These are phyloP conservation scores for Hemisphaericaspora xylanilytica DNA, from an alignment of 1,139 yeast genomes.

Conservation along the genomic window DNA sequence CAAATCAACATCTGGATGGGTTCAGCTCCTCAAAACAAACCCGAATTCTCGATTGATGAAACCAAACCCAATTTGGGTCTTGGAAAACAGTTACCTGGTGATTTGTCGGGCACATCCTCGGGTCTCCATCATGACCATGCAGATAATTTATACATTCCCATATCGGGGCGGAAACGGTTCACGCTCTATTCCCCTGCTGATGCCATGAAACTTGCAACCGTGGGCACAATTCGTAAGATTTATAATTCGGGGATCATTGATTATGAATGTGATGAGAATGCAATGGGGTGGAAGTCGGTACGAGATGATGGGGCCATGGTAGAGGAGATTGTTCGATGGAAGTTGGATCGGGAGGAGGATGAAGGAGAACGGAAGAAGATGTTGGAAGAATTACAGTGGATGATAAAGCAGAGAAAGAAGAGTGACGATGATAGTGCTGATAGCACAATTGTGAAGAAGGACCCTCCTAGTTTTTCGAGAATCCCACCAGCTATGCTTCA, in stretches of 20 bases:
- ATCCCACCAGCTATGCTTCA: conserved; percentile 65
- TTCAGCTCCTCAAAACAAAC: too few relatives aligned
- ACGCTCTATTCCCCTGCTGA: conserved; percentile 63
- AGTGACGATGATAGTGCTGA: conserved; percentile 9
- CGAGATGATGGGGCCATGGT: conserved; percentile 62
- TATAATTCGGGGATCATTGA: conserved; percentile 66
- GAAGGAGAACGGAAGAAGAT: conserved; percentile 13
- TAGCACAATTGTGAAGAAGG: conserved; percentile 17
- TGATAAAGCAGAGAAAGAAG: conserved; percentile 14
- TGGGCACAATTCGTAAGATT: conserved; percentile 52
- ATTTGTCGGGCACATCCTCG: conserved; percentile 52
- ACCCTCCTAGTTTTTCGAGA: conserved; percentile 68
- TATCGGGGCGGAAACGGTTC: conserved; percentile 62
- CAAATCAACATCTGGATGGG: conserved; percentile 79
- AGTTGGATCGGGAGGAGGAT: conserved; percentile 15
- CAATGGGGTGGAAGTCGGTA: conserved; percentile 58
- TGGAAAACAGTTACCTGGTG: conserved; percentile 52
- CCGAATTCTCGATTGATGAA: not conserved
- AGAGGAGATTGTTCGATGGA: conserved; percentile 45
- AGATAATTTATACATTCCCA: conserved; percentile 62
- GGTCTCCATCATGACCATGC: conserved; percentile 85
- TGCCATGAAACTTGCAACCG: conserved; percentile 55
- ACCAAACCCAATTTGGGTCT: conserved; percentile 24
- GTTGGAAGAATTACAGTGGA: conserved; percentile 17
- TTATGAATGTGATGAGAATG: conserved; percentile 48